phyloP scores from a whole-genome alignment of 2,329 filamentous ascomycete genomes.

The Fusarium mexicanum region DNA sequence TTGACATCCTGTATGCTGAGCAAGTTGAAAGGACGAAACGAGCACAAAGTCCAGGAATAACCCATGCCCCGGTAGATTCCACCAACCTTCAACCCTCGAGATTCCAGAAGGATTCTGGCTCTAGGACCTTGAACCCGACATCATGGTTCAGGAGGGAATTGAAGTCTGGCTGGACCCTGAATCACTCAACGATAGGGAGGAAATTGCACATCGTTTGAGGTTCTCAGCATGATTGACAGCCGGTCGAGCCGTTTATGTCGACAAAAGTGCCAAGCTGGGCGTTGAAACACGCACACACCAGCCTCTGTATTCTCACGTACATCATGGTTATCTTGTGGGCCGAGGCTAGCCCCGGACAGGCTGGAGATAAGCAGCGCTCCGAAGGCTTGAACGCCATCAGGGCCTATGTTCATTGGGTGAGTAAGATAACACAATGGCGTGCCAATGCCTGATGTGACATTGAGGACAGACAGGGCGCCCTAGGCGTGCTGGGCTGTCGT shows the following conservation, averaged over 20 bases:
- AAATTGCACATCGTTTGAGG: conserved; percentile 1
- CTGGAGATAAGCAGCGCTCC: conserved; percentile 40
- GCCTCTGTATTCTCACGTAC: conserved; percentile 8
- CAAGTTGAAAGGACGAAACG: background rate
- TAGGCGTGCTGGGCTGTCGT: background rate
- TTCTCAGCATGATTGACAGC: conserved; percentile 15
- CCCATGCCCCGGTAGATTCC: background rate
- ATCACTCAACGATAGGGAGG: conserved; percentile 4
- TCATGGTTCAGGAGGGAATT: background rate
- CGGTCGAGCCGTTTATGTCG: conserved; percentile 24
- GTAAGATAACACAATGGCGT: conserved; percentile 26
- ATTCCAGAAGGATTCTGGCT: conserved; percentile 20
- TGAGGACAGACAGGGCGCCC: background rate
- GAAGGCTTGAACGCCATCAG: conserved; percentile 31
- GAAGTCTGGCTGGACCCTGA: conserved; percentile 17
- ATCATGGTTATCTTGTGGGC: conserved; percentile 25
- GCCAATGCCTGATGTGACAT: conserved; percentile 26
- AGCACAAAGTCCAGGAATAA: background rate
- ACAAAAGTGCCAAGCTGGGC: conserved; percentile 35
- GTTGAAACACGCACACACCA: conserved; percentile 4
- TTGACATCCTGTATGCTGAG: background rate
- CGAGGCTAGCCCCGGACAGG: conserved; percentile 41
- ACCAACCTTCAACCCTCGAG: background rate
- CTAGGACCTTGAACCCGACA: background rate
- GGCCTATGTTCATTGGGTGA: conserved; percentile 27